Conservation (phyloP, 305 asterid species). For the Solanum hybrid region DNA sequence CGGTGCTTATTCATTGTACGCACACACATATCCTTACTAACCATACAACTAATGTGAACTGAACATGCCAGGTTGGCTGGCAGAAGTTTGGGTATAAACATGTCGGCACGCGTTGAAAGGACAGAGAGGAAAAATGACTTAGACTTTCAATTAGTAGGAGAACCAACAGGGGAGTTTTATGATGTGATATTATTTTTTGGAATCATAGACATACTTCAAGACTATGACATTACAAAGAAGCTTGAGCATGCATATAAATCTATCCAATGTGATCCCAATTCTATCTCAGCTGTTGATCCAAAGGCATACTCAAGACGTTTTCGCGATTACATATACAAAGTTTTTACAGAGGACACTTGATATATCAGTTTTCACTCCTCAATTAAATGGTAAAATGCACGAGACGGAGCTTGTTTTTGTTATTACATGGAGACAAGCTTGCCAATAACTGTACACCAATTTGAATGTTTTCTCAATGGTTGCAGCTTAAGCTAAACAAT, state of each 20-base stretch:
- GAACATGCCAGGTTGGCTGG: constrained; percentile 50
- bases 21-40: neutral
- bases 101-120: constrained; percentile 89
- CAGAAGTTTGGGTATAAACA: constrained; percentile 61
- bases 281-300: constrained; percentile 93
- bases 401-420: neutral
- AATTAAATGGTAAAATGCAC: neutral
- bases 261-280: constrained; percentile 82
- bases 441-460: neutral
- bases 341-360: constrained; percentile 67
- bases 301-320: constrained; percentile 74
- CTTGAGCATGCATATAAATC: constrained; percentile 94
- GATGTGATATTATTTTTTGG: constrained; percentile 80
- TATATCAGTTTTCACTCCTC: neutral
- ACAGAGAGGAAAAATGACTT: constrained; percentile 49
- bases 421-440: neutral
- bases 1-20: neutral
- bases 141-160: constrained; percentile 69
- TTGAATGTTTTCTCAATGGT: neutral
- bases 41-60: neutral
- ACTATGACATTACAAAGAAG: constrained; percentile 87
- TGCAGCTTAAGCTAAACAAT: neutral
- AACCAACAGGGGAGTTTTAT: constrained; percentile 79
- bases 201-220: constrained; percentile 91
- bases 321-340: constrained; percentile 70